Conservation (phyloP, 768 basidiomycete species). For the Lentinula guzmanii region DNA sequence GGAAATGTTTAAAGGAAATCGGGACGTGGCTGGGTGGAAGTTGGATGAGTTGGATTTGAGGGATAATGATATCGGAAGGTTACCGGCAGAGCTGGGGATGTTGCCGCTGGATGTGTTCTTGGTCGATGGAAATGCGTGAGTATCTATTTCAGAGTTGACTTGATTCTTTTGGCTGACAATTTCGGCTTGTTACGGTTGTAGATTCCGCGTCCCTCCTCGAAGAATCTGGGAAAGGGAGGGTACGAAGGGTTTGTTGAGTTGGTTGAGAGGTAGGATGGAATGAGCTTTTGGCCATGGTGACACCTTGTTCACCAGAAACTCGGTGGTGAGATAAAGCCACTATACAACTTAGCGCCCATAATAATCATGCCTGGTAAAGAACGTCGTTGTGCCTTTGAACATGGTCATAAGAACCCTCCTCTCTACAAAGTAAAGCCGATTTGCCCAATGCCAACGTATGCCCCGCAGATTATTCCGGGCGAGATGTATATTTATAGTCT, state of each 20-base stretch:
- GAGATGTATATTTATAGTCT: conserved; percentile 11
- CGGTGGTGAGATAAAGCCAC: no score
- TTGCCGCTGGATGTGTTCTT: conserved; percentile 75
- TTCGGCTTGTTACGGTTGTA: conserved; percentile 16
- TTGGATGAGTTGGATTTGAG: conserved; percentile 79
- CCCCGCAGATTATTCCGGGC: neutral
- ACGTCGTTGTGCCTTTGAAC: no score
- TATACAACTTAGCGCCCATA: no score
- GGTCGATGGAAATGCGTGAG: conserved; percentile 82
- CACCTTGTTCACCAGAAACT: no score
- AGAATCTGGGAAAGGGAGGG: conserved; percentile 86
- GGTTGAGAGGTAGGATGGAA: conserved; percentile 73
- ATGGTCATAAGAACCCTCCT: neutral
- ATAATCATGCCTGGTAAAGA: no score
- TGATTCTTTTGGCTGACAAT: neutral
- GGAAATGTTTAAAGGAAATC: conserved; percentile 59
- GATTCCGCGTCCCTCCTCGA: conserved; percentile 77
- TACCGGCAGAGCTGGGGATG: conserved; percentile 66
- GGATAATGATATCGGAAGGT: conserved; percentile 71
- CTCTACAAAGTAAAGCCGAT: conserved; percentile 15
- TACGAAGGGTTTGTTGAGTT: conserved; percentile 73
- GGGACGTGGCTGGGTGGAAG: conserved; percentile 61
- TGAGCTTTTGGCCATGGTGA: conserved; percentile 12
- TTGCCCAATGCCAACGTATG: conserved; percentile 20
- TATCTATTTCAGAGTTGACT: conserved; percentile 9